A percentile compares a stretch with the other conserved stretches of the same genome.
These are phyloP conservation scores for Casuarina cunninghamiana DNA, from an alignment of 306 rosid genomes.

Conservation along the genomic window DNA sequence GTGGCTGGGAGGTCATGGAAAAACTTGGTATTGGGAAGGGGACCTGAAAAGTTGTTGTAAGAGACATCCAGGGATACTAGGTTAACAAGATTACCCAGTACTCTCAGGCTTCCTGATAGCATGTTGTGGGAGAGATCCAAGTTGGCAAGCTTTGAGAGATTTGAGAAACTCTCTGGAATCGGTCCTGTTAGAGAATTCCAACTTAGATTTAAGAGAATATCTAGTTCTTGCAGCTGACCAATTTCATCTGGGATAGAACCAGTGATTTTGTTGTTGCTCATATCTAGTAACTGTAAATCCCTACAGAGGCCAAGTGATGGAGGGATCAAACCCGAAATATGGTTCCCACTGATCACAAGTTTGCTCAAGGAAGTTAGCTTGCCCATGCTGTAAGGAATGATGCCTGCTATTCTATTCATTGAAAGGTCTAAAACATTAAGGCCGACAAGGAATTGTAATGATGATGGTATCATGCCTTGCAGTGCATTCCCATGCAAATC, in stretches of 20 bases:
- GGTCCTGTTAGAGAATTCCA: conserved; percentile 74
- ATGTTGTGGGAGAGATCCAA: conserved; percentile 85
- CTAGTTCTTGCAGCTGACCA: conserved; percentile 73
- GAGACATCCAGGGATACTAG: conserved; percentile 86
- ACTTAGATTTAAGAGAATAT: conserved; percentile 84
- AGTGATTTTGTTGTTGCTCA: conserved; percentile 68
- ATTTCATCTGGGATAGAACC: conserved; percentile 76
- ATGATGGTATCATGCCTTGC: conserved; percentile 73
- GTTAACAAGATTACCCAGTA: conserved; percentile 63
- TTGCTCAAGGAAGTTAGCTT: conserved; percentile 70
- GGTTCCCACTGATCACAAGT: conserved; percentile 63
- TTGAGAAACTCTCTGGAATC: conserved; percentile 78
- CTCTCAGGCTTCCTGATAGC: conserved; percentile 64
- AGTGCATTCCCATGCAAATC: conserved; percentile 77
- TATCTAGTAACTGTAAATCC: conserved; percentile 81
- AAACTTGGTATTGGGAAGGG: conserved; percentile 76
- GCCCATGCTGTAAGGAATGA: conserved; percentile 64
- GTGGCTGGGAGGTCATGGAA: conserved; percentile 66
- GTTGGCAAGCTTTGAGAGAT: conserved; percentile 80
- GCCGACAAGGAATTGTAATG: conserved; percentile 51
- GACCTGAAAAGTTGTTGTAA: conserved; percentile 72
- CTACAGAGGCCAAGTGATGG: conserved; percentile 65
- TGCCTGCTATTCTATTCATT: conserved; percentile 56
- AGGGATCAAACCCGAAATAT: conserved; percentile 65
- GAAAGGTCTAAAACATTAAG: conserved; percentile 88